Evolutionary conservation across 306 rosid genomes (phyloP).

Genomic region (Cicer yamashitae): DNA sequence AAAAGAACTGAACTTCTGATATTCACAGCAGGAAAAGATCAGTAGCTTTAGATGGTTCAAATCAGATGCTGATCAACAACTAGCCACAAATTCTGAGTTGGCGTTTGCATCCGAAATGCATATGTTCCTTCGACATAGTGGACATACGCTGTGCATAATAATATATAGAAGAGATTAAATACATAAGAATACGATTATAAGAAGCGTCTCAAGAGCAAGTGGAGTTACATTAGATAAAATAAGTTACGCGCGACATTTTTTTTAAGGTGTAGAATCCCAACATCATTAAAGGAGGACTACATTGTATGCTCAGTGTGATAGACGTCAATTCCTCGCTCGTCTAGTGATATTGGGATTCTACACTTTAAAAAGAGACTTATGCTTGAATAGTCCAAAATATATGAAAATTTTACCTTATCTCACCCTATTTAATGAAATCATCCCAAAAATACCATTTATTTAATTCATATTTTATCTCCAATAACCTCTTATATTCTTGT

Average conservation of each 20-base stretch:
- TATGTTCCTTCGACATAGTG: slow-evolving; percentile 85
- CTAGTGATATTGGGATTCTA: not conserved
- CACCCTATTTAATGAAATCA: no score
- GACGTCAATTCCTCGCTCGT: not conserved
- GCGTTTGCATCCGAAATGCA: slow-evolving; percentile 63
- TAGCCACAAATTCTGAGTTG: slow-evolving; percentile 48
- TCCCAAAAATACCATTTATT: no score
- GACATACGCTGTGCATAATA: slow-evolving; percentile 84
- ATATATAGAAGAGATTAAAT: slow-evolving; percentile 23
- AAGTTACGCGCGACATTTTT: not conserved
- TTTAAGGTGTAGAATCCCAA: not conserved
- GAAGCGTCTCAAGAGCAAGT: not conserved
- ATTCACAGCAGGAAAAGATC: slow-evolving; percentile 43
- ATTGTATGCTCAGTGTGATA: not conserved
- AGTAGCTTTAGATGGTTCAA: slow-evolving; percentile 19
- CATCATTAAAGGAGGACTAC: not conserved
- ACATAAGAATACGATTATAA: not conserved
- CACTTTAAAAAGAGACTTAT: no score
- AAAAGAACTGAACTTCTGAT: slow-evolving; percentile 51
- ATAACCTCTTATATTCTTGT: no score
- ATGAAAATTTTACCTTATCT: no score
- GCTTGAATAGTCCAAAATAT: no score
- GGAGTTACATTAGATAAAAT: not conserved
- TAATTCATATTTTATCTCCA: no score
- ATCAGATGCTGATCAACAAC: slow-evolving; percentile 28